Percentiles rank a stretch among this genome's conserved stretches.
phyloP scores from a whole-genome alignment of 805 yeast genomes.

The Lipomyces lipofer region DNA sequence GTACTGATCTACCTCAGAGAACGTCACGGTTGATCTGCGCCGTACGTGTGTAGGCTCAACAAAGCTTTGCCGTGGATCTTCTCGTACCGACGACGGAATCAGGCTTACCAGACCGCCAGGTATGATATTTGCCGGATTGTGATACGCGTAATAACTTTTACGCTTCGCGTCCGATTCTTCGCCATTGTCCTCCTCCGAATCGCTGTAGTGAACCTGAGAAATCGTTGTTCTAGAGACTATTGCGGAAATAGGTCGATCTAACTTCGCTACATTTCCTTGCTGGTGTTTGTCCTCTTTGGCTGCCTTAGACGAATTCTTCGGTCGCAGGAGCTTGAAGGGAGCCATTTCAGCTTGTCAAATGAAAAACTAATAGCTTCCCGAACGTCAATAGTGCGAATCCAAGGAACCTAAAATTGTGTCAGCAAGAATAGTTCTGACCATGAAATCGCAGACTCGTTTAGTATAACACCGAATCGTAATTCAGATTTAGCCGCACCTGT shows the following conservation, averaged over 20 bases:
- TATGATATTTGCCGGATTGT: neutral
- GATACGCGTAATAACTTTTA: neutral
- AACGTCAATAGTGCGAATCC: no score
- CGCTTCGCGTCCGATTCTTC: neutral
- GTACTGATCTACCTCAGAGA: neutral
- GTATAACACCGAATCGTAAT: no score
- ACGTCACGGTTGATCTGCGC: neutral
- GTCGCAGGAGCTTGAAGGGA: conserved; percentile 15
- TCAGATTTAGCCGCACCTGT: no score
- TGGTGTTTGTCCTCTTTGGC: neutral
- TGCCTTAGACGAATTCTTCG: conserved; percentile 7
- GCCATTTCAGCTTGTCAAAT: no score
- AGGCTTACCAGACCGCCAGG: conserved; percentile 9
- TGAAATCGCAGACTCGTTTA: no score
- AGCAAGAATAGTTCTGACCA: no score
- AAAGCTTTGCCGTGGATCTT: neutral
- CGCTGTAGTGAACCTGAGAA: neutral
- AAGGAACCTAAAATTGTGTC: no score
- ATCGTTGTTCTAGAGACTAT: conserved; percentile 1
- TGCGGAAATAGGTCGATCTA: neutral
- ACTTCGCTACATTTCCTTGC: neutral
- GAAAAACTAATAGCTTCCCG: no score
- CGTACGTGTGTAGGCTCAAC: neutral
- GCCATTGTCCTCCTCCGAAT: neutral
- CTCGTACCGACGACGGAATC: conserved; percentile 11